Evolutionary conservation across 768 basidiomycete species (phyloP), one percentile per base, ranked within the genome.

Genomic region (Chalciporus piperatus): DNA sequence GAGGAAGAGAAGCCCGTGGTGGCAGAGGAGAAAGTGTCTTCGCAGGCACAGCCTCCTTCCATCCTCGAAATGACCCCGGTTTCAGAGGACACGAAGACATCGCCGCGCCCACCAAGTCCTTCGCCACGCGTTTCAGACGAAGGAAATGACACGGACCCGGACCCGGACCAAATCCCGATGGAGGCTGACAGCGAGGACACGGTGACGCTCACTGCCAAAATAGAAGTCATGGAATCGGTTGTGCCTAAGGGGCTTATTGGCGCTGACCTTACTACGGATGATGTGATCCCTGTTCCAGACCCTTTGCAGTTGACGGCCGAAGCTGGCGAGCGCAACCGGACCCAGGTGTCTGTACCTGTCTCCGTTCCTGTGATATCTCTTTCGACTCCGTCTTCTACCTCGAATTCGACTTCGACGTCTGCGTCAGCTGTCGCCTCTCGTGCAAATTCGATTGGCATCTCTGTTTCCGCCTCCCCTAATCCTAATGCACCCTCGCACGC

Each of bases 251-350:
- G 51, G 14, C 52, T 52, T 39, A 44, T 51, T 44, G 51, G 47
- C 12, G 28, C 44, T 47, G 63, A 59, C 25, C 45, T 43, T 48
- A 37, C 23, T 45, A 58, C 60, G 45, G 56, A 60, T 51, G 55
- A 51, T 57, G 61, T 59, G 59, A 61, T 56, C 60, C 54, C 57
- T 40, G 66, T 66, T 42, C 61, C 68, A 61, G 63, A 67, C 9
- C 68, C 67, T 41, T 66, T 62, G 47, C 68, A 65, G 5, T 65
- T 65, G 37, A 65, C 66, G 65, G 44, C 59, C 37, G 51, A 57
- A 55, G 46, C 58, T 58, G 58, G 41, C 52, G 9, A 63, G 47
- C 39, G 61, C 63, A 43, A 47, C 8, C 28, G 47, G 40, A n/a
- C 23, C 37, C 17, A 10, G 27, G 25, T 17, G 9, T 39, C 48